phyloP scores from a whole-genome alignment of 164 flowering plant species.

The Piper betle region DNA sequence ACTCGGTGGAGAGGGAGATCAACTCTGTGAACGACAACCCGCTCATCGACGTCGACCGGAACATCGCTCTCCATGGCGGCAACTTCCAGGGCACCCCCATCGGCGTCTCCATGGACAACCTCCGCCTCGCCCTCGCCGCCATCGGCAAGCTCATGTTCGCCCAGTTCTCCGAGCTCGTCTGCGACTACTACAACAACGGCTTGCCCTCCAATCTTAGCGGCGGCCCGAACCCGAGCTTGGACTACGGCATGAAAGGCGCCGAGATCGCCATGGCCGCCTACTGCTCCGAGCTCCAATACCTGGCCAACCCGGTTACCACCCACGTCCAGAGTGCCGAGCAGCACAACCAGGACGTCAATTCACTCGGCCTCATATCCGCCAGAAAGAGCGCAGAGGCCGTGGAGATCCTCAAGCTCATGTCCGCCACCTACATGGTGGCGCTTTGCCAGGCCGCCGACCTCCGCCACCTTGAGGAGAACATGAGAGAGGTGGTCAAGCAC shows the following conservation, averaged over 20 bases:
- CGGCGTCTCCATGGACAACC: slow-evolving; percentile 27
- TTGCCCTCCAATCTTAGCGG: slow-evolving; percentile 22
- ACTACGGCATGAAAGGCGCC: slow-evolving; percentile 13
- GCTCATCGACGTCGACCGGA: slow-evolving; percentile 14
- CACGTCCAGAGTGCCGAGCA: slow-evolving; percentile 16
- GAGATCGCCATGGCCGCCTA: slow-evolving; percentile 19
- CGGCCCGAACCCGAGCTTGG: slow-evolving; percentile 16
- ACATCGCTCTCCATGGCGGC: slow-evolving; percentile 15
- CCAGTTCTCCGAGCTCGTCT: slow-evolving; percentile 16
- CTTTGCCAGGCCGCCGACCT: slow-evolving; percentile 47
- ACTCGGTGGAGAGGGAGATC: slow-evolving; percentile 28
- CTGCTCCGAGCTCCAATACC: slow-evolving; percentile 16
- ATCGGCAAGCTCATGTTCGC: slow-evolving; percentile 21
- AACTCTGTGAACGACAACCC: slow-evolving; percentile 18
- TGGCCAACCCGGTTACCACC: slow-evolving; percentile 16
- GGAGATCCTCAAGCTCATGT: slow-evolving; percentile 41
- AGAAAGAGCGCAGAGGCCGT: slow-evolving; percentile 40
- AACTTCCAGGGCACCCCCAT: slow-evolving; percentile 19
- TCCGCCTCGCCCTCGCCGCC: slow-evolving; percentile 23
- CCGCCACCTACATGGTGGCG: slow-evolving; percentile 33
- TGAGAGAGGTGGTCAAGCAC: slow-evolving; percentile 27
- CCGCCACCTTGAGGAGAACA: slow-evolving; percentile 42
- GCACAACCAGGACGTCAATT: slow-evolving; percentile 20
- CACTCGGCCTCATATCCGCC: slow-evolving; percentile 39
- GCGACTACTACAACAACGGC: slow-evolving; percentile 25